Conservation (phyloP, 2,329 filamentous ascomycete species). For the Cercospora zeina region DNA sequence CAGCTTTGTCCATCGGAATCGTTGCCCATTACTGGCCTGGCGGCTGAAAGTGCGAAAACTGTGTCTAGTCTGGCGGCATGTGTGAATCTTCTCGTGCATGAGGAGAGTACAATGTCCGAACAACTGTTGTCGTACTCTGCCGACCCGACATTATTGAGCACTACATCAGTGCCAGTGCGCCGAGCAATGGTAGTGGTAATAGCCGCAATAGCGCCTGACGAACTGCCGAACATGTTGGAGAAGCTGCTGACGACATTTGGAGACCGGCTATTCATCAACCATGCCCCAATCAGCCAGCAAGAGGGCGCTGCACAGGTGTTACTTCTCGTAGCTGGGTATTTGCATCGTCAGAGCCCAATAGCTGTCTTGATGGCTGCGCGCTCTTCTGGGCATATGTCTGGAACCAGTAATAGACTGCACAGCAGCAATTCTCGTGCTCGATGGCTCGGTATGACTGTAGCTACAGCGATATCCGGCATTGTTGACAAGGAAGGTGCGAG, state of each 20-base stretch:
- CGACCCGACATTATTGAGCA: slow-evolving; percentile 30
- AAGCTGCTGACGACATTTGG: slow-evolving; percentile 74
- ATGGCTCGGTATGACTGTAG: slow-evolving; percentile 85
- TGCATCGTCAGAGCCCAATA: slow-evolving; percentile 65
- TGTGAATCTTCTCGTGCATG: slow-evolving; percentile 23
- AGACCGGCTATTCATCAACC: slow-evolving; percentile 81
- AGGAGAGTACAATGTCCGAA: slow-evolving; percentile 23
- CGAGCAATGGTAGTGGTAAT: slow-evolving; percentile 36
- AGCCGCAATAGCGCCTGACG: slow-evolving; percentile 26
- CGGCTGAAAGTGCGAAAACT: not conserved
- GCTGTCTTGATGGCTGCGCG: slow-evolving; percentile 69
- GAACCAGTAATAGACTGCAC: slow-evolving; percentile 81
- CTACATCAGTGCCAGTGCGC: slow-evolving; percentile 30
- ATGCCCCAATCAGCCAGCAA: slow-evolving; percentile 81
- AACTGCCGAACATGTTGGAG: slow-evolving; percentile 61
- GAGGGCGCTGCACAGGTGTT: slow-evolving; percentile 82
- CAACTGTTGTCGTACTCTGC: slow-evolving; percentile 30
- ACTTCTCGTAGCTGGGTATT: slow-evolving; percentile 73
- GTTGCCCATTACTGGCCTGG: not conserved
- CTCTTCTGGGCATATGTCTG: slow-evolving; percentile 70
- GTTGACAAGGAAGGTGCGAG: slow-evolving; percentile 66
- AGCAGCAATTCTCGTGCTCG: slow-evolving; percentile 73
- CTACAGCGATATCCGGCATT: slow-evolving; percentile 68
- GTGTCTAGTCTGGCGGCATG: slow-evolving; percentile 24
- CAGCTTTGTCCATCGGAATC: not conserved